phyloP scores from a whole-genome alignment of 805 yeast genomes.

The Kodamaea jinghongensis region DNA sequence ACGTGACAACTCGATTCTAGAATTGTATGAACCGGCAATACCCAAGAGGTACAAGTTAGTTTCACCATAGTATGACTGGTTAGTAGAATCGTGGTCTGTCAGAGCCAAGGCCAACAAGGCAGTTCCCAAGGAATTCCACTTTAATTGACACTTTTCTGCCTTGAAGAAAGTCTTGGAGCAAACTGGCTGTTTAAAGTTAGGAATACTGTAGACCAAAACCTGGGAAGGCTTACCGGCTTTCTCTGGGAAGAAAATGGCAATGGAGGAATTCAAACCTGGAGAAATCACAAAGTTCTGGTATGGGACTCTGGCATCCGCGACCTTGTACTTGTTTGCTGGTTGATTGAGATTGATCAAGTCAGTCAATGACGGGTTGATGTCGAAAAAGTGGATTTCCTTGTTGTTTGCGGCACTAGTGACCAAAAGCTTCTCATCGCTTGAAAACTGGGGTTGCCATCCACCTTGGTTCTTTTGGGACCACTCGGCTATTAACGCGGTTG shows the following conservation, averaged over 20 bases:
- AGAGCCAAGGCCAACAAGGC: constrained; percentile 90
- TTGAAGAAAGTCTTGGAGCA: constrained; percentile 88
- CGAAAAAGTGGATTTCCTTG: constrained; percentile 66
- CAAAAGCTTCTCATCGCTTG: constrained; percentile 71
- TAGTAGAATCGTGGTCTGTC: constrained; percentile 92
- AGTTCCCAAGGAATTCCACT: constrained; percentile 94
- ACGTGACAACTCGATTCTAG: constrained; percentile 79
- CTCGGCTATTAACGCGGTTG: constrained; percentile 49
- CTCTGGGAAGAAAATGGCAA: constrained; percentile 90
- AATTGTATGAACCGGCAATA: constrained; percentile 88
- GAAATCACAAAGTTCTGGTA: constrained; percentile 62
- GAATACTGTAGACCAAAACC: constrained; percentile 79
- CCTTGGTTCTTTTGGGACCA: constrained; percentile 80
- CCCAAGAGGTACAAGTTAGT: constrained; percentile 87
- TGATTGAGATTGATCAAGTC: constrained; percentile 37
- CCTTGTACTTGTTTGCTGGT: constrained; percentile 57
- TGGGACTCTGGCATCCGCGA: constrained; percentile 50
- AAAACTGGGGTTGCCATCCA: constrained; percentile 92
- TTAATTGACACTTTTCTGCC: constrained; percentile 89
- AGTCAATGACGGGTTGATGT: constrained; percentile 34
- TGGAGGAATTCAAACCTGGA: constrained; percentile 86
- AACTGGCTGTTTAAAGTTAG: constrained; percentile 72
- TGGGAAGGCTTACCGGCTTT: constrained; percentile 84
- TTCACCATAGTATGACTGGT: constrained; percentile 95
- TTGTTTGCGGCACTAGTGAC: constrained; percentile 55